These are phyloP conservation scores for Komagataella populi DNA, from an alignment of 805 yeast genomes.

Conservation along the genomic window DNA sequence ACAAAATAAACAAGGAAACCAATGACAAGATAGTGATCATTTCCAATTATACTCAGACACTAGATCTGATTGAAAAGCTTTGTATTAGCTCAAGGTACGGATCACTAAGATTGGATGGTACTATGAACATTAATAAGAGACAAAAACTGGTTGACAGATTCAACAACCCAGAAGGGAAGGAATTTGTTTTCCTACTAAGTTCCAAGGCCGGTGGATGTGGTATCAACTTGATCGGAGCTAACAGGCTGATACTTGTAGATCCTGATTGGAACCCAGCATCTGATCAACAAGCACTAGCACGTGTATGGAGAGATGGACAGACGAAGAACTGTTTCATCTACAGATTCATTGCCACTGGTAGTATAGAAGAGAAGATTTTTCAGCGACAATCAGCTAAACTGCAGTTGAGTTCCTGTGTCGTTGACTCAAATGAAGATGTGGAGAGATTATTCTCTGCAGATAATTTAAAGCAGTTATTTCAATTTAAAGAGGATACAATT, in stretches of 20 bases:
- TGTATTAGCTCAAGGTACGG: constrained; percentile 73
- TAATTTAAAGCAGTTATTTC: constrained; percentile 61
- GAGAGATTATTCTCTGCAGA: constrained; percentile 85
- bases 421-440: constrained; percentile 91
- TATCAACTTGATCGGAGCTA: constrained; percentile 92
- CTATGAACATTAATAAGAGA: constrained; percentile 82
- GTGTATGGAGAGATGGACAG: constrained; percentile 99
- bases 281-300: constrained; percentile 93
- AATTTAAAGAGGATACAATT: constrained; percentile 46
- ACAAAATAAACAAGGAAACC: constrained; percentile 63
- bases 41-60: constrained; percentile 88
- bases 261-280: constrained; percentile 98
- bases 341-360: constrained; percentile 86
- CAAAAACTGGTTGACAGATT: constrained; percentile 86
- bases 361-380: constrained; percentile 91
- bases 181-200: constrained; percentile 78
- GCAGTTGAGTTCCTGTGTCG: constrained; percentile 89
- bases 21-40: constrained; percentile 91
- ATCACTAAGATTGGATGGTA: constrained; percentile 75
- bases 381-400: constrained; percentile 93
- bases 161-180: constrained; percentile 80
- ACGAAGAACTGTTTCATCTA: constrained; percentile 93
- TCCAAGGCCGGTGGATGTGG: constrained; percentile 99
- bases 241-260: constrained; percentile 75
- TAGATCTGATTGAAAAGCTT: constrained; percentile 79